phyloP scores from a whole-genome alignment of 768 basidiomycete genomes.

The Boletus pseudopeckii region DNA sequence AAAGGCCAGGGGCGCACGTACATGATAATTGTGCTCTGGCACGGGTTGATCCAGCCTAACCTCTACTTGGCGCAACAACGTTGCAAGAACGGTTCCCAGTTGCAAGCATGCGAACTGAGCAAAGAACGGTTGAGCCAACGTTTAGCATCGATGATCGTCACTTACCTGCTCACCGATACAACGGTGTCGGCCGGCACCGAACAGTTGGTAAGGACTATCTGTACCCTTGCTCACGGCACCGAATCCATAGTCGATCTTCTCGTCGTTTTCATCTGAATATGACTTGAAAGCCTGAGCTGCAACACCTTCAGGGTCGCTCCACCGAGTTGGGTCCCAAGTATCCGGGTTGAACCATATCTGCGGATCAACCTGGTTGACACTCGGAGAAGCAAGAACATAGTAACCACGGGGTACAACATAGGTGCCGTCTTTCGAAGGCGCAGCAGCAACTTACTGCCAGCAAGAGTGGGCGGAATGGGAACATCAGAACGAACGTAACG shows the following conservation, averaged over 20 bases:
- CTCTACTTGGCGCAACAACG: constrained; percentile 74
- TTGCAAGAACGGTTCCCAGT: constrained; percentile 77
- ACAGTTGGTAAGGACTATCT: constrained; percentile 94
- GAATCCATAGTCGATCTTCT: constrained; percentile 96
- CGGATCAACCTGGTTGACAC: constrained; percentile 85
- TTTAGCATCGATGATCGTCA: background rate
- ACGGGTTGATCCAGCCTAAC: constrained; percentile 59
- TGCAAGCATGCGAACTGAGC: constrained; percentile 90
- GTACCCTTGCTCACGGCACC: constrained; percentile 96
- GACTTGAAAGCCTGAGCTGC: constrained; percentile 74
- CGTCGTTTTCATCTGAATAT: constrained; percentile 72
- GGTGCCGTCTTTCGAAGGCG: constrained; percentile 66
- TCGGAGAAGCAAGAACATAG: constrained; percentile 85
- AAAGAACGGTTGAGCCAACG: constrained; percentile 1
- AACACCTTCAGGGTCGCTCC: constrained; percentile 81
- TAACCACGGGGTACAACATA: constrained; percentile 90
- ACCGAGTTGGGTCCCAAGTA: constrained; percentile 78
- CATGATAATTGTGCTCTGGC: constrained; percentile 87
- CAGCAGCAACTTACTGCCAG: too few species aligned
- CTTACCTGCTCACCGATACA: constrained; percentile 88
- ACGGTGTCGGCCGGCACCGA: constrained; percentile 93
- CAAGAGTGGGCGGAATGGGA: constrained; percentile 73
- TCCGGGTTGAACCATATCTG: constrained; percentile 69
- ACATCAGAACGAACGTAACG: constrained; percentile 88
- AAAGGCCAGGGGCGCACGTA: constrained; percentile 38